phyloP scores from a whole-genome alignment of 140 eudicot genomes.

The Stevia rebaudiana region DNA sequence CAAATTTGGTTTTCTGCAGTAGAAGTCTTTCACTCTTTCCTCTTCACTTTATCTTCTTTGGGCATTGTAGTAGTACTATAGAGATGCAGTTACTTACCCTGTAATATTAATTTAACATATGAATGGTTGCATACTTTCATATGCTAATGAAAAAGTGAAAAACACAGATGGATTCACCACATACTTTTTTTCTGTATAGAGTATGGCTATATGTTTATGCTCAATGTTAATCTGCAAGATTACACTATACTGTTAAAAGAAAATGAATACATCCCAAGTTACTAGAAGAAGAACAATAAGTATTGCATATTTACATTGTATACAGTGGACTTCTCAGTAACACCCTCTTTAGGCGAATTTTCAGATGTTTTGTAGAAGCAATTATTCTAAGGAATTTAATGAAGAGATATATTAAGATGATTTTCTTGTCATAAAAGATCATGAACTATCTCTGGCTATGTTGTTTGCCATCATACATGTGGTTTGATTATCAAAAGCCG shows the following conservation, averaged over 20 bases:
- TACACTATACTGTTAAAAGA: constrained; percentile 4
- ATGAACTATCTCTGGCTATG: neutral
- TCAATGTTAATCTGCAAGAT: constrained; percentile 8
- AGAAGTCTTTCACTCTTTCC: neutral
- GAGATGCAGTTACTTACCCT: neutral
- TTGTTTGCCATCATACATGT: neutral
- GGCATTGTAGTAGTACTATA: constrained; percentile 12
- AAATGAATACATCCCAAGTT: neutral
- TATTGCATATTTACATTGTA: constrained; percentile 8
- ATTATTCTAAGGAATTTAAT: neutral
- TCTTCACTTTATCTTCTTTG: constrained; percentile 1
- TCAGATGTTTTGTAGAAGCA: neutral
- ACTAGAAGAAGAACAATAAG: constrained; percentile 1
- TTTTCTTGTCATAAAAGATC: constrained; percentile 9
- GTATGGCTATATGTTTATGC: neutral
- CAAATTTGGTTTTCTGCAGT: neutral
- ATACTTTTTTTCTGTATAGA: neutral
- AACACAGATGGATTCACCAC: constrained; percentile 4
- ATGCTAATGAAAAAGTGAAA: constrained; percentile 10
- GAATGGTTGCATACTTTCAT: constrained; percentile 9
- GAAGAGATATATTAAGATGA: constrained; percentile 2
- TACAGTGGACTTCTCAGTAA: neutral
- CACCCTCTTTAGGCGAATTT: constrained; percentile 7
- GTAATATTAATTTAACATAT: neutral
- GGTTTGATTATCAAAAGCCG: neutral